Percentiles rank a stretch among this genome's conserved stretches.
phyloP scores from a whole-genome alignment of 2,329 filamentous ascomycete species.

The Diaporthe vexans region DNA sequence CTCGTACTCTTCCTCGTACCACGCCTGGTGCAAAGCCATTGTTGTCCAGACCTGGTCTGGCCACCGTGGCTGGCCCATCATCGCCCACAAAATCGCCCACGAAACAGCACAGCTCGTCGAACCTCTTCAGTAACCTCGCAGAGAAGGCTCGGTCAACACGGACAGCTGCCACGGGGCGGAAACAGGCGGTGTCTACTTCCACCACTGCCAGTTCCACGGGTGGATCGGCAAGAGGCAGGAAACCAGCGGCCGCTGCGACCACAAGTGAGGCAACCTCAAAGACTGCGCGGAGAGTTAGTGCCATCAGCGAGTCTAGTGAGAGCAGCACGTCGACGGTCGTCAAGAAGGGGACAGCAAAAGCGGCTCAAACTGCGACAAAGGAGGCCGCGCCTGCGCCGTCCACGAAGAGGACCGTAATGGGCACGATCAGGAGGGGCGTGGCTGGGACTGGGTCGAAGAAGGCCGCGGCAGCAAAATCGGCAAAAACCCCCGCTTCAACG shows the following conservation, averaged over 20 bases:
- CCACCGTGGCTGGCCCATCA: conserved; percentile 70
- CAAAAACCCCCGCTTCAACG: conserved; percentile 52
- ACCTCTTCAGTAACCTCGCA: conserved; percentile 69
- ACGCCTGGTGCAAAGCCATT: conserved; percentile 70
- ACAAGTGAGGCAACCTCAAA: conserved; percentile 56
- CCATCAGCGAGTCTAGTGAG: conserved; percentile 74
- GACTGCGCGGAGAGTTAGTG: conserved; percentile 68
- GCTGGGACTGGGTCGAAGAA: conserved; percentile 63
- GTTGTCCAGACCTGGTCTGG: conserved; percentile 66
- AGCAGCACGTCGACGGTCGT: conserved; percentile 75
- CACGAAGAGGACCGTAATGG: conserved; percentile 67
- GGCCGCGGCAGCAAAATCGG: conserved; percentile 58
- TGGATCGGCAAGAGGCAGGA: conserved; percentile 44
- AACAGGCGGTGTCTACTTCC: conserved; percentile 50
- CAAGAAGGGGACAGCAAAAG: conserved; percentile 62
- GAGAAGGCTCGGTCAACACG: conserved; percentile 72
- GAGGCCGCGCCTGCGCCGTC: conserved; percentile 53
- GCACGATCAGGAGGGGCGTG: conserved; percentile 67
- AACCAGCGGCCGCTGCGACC: conserved; percentile 50
- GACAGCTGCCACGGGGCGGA: conserved; percentile 46
- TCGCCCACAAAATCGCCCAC: conserved; percentile 78
- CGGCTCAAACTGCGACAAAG: conserved; percentile 50
- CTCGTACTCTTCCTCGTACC: conserved; percentile 72
- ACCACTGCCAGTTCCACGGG: conserved; percentile 53
- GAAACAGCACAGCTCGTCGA: conserved; percentile 65